Evolutionary conservation across 176 grass and related monocot genomes (phyloP), one percentile per base, ranked within the genome.

Genomic region (Avena atlantica): DNA sequence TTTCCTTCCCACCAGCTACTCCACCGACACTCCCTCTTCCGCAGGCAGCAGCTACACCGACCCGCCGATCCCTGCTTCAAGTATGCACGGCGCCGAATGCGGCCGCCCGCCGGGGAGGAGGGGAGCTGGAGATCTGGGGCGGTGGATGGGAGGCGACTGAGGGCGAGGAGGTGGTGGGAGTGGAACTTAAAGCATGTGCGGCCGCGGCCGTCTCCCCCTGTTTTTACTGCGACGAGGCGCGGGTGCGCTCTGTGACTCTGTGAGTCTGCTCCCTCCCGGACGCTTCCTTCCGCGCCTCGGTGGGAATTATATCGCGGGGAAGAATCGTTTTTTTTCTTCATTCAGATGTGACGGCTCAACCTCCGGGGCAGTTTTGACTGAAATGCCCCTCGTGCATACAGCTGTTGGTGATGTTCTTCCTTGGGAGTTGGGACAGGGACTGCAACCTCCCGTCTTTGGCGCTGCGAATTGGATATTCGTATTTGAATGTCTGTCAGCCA

Each of bases 131-230:
- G 59, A 62, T 58, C 27, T 40, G 83, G 29, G 47, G 40, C 40
- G 40, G 40, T 42, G 40, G 40, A 42, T 42, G 40, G 40, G 77
- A 11, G 17, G 52, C 60, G 53, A 47, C 57, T 44, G 78, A 19
- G 62, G 45, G 25, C 15, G 79, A 25, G 87, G 75, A 16, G 83
- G 62, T 15, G 57, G 58, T 21, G 45, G 61, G 31, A 84, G 81
- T 40, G 85, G 76, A 42, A 60, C 89, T 91, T 87, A 87, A 84
- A 91, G 85, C 81, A 84, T 87, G 85, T 84, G 89, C 74, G 31
- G 78, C 88, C 16, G 88, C 83, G 50, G 71, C 84, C 44, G 73
- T 27, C 73, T 79, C 84, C 80, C 80, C 57, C 75, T 80, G 74
- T 87, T 90, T 90, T 83, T 79, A 87, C 74, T 4, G 89, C 84